Evolutionary conservation across 202 grass and related monocot species (phyloP), one percentile per base, ranked within the genome.

Genomic region (Dendrocalamus latiflorus): DNA sequence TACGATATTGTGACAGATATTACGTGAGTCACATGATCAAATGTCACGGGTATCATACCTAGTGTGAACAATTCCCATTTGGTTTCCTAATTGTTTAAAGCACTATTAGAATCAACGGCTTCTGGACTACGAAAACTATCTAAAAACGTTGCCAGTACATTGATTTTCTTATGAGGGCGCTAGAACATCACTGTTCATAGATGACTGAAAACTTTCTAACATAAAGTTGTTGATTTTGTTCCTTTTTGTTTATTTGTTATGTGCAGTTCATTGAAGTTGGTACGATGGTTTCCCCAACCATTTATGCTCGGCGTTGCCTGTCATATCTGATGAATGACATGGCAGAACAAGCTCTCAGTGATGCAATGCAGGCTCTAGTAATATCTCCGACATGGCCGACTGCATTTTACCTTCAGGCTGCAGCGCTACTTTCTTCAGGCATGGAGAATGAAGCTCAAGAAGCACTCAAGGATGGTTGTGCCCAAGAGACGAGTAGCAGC

Each of bases 261-360:
- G 38, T 89, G 91, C 91, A 98, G 96, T 98, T 98, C 87, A 98
- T 98, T 90, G 96, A 98, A 80, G 96, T 93, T 13, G 93, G 96
- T 12, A 95, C 96, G 0, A 98, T 98, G 96, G 87, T 95, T 78
- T 98, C 96, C 54, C 96, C 96, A 43, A 98, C 96, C 15, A 92
- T 98, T 68, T 98, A 91, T 83, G 96, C 96, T 69, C 87, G 96
- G 10, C 91, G 93, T 21, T 95, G 93, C 85, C 63, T 98, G 65
- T 93, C 93, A 70, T 91, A 95, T 85, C 84, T 98, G 90, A 95
- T 98, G 87, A 95, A 87, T 88, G 89, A 86, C 61, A 85, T 87
- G 85, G 81, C 85, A 75, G 89, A 93, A 42, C 65, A 95, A 89
- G 96, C 96, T 84, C 68, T 98, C 54, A 90, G 76, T 78, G 96